Conservation (phyloP, 2,329 filamentous ascomycete genomes). For the Ascochyta clinopodiicola region DNA sequence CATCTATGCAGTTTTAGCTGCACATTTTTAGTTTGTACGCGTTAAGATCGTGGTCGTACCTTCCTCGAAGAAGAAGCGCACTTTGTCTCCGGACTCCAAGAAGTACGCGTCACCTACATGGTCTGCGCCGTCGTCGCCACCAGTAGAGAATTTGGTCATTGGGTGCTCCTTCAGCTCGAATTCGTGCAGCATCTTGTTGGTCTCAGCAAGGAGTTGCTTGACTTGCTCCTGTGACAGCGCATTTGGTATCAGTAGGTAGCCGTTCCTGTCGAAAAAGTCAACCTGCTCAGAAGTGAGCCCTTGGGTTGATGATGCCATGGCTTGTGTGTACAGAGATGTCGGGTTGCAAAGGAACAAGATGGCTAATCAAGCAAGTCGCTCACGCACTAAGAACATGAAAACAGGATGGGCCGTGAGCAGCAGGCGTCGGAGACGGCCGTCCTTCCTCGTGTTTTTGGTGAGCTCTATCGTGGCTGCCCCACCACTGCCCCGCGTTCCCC, state of each 20-base stretch:
- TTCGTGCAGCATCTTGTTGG: slow-evolving; percentile 72
- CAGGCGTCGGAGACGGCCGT: slow-evolving; percentile 34
- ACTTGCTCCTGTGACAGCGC: slow-evolving; percentile 74
- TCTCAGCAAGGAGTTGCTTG: slow-evolving; percentile 73
- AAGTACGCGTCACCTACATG: slow-evolving; percentile 98
- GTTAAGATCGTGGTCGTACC: slow-evolving; percentile 40
- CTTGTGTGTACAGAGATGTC: not conserved
- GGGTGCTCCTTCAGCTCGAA: slow-evolving; percentile 86
- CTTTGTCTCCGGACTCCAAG: slow-evolving; percentile 84
- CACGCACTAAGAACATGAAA: not conserved
- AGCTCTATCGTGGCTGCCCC: slow-evolving; percentile 8
- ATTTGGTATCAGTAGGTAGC: slow-evolving; percentile 85
- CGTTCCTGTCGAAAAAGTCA: slow-evolving; percentile 76
- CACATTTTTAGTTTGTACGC: no score
- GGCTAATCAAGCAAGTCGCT: not conserved
- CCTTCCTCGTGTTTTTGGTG: slow-evolving; percentile 14
- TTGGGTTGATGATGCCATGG: slow-evolving; percentile 30
- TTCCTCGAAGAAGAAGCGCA: slow-evolving; percentile 97
- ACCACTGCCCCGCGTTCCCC: slow-evolving; percentile 9
- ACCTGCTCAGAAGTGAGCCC: slow-evolving; percentile 78
- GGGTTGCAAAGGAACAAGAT: not conserved
- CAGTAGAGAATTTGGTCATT: slow-evolving; percentile 92
- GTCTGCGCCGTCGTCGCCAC: slow-evolving; percentile 67
- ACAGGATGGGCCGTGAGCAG: slow-evolving; percentile 2
- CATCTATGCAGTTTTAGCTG: slow-evolving; percentile 60